These are phyloP conservation scores for Berkeleyomyces basicola DNA, from an alignment of 2,329 filamentous ascomycete species.

Conservation along the genomic window DNA sequence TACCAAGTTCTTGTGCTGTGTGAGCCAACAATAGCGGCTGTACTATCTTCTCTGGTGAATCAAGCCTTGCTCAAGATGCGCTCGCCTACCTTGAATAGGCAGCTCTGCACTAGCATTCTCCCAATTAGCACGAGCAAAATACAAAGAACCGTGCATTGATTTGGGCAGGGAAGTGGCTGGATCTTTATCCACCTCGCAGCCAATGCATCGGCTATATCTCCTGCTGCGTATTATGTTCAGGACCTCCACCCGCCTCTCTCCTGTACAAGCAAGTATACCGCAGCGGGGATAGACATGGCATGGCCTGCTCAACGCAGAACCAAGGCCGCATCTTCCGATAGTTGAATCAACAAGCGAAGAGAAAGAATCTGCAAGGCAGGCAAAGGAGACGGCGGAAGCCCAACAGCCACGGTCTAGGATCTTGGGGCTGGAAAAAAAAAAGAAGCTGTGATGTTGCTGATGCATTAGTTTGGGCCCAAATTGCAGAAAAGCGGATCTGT, in stretches of 20 bases:
- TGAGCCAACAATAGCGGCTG: neutral
- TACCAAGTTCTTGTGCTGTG: neutral
- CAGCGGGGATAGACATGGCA: neutral
- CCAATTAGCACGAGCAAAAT: neutral
- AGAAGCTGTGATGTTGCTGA: neutral
- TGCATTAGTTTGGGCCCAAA: constrained; percentile 6
- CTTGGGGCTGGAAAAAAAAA: neutral
- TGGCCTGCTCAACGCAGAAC: neutral
- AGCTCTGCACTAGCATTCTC: no score
- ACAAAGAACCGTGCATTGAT: neutral
- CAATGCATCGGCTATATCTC: neutral
- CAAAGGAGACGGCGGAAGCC: neutral
- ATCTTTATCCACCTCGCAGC: neutral
- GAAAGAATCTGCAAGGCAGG: no score
- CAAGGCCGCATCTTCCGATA: neutral
- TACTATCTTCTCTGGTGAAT: no score
- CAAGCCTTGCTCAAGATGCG: no score
- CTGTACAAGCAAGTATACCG: no score
- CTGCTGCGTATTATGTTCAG: neutral
- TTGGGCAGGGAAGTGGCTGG: neutral
- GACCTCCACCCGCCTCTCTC: no score
- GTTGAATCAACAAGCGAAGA: neutral
- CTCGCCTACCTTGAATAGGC: no score
- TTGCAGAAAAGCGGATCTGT: neutral
- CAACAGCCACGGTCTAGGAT: neutral